These are phyloP conservation scores for Lachnellula hyalina DNA, from an alignment of 2,329 filamentous ascomycete genomes.

Conservation along the genomic window DNA sequence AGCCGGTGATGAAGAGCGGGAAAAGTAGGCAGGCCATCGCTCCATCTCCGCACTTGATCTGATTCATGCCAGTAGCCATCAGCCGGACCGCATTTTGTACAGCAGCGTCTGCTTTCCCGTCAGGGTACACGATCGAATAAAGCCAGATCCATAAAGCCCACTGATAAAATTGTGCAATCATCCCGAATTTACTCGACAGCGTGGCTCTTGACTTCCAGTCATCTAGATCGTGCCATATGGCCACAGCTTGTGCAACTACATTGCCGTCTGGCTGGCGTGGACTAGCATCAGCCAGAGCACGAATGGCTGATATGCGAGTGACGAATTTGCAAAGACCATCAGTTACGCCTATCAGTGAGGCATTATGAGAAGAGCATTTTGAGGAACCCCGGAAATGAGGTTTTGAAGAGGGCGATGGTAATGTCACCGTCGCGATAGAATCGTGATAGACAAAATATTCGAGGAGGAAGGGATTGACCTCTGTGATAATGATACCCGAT, in stretches of 20 bases:
- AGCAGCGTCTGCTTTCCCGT: slow-evolving; percentile 2
- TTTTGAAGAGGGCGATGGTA: background rate
- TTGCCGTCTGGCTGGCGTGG: background rate
- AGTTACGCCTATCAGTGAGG: slow-evolving; percentile 12
- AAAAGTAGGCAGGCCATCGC: slow-evolving; percentile 21
- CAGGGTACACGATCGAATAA: slow-evolving; percentile 16
- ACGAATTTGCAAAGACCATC: slow-evolving; percentile 18
- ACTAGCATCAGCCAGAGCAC: slow-evolving; percentile 7
- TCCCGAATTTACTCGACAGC: background rate
- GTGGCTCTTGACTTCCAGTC: slow-evolving; percentile 9
- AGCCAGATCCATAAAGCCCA: slow-evolving; percentile 21
- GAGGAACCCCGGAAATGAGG: slow-evolving; percentile 4
- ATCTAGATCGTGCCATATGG: slow-evolving; percentile 17
- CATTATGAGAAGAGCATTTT: background rate
- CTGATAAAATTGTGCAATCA: slow-evolving; percentile 14
- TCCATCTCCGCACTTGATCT: slow-evolving; percentile 14
- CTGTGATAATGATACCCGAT: slow-evolving; percentile 2
- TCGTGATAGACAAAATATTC: slow-evolving; percentile 24
- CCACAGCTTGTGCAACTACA: slow-evolving; percentile 6
- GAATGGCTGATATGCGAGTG: slow-evolving; percentile 15
- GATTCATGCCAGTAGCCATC: slow-evolving; percentile 8
- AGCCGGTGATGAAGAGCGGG: slow-evolving; percentile 20
- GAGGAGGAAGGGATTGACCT: slow-evolving; percentile 20
- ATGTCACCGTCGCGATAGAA: slow-evolving; percentile 17
- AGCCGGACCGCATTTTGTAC: slow-evolving; percentile 10